Base-by-base conservation (phyloP, 2,329 filamentous ascomycete species). In the Colletotrichum eremochloae region DNA sequence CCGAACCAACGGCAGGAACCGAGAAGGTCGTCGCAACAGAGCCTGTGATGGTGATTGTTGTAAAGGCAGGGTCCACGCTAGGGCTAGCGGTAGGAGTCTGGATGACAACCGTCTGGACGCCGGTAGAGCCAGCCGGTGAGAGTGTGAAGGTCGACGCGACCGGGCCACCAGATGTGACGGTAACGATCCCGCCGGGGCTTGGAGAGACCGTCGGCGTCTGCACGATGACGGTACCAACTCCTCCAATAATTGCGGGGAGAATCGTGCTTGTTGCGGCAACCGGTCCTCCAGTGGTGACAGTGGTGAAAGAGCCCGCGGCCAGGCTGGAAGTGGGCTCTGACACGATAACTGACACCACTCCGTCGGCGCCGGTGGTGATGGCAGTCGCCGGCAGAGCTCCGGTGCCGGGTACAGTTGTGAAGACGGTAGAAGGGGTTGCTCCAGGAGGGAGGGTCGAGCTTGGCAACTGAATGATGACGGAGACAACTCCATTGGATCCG, bases 201-300 rank as follows among this genome's bases (percentile, higher is more conserved):
- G 42, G 15, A 15, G 42, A 44, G 42, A 7, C 5, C 8, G 61
- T 57, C 3, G 69, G 69, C 24, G 70, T 73, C 50, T 73, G 67
- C 11, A 73, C 24, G 6, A 73, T 46, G n/a, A 73, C 67, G 2
- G 67, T 73, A 9, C 71, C 71, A n/a, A 72, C 3, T 3, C 53
- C 63, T 36, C 58, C 48, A 18, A 67, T 50, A 11, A 61, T 38
- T 5, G 53, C 33, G 12, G 67, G 70, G 33, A 44, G 60, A 31
- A 72, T 46, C 1, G 71, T 73, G 50, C 64, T 44, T 12, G 61
- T 73, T 0, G 60, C 52, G 2, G 71, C 60, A 4, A 18, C 44
- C 18, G 61, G 53, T 3, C 71, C 71, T 14, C 67, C 71, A 2
- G 64, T 56, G 12, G 50, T 56, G 60, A 71, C 52, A 33, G 55